Evolutionary conservation across 208 protist species (phyloP), one percentile per base, ranked within the genome.

Genomic region (Acanthamoeba divionensis): DNA sequence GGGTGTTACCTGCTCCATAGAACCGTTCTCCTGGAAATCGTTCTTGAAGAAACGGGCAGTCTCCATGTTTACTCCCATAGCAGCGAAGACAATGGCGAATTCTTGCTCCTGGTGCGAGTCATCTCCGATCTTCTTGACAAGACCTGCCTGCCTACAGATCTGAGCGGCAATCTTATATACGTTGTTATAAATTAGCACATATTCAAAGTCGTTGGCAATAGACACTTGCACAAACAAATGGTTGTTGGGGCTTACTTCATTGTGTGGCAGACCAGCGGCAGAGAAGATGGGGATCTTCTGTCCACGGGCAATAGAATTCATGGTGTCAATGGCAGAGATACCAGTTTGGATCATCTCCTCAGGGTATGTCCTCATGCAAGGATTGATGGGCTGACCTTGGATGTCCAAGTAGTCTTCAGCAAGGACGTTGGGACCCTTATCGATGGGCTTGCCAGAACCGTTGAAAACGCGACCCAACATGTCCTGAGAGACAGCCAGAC

Each of bases 211-310:
- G 12, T 67, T 6, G 66, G 6, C n/a, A n/a, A n/a, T 48, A 9
- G 15, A 60, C 21, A 60, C 21, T 60, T 73, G 21, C 21, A 73
- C 21, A 73, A 60, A n/a, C 21, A 60, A 73, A 69, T 85, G 52
- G 75, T 89, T 21, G 18, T 83, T 77, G 75, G 18, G 15, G 18
- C 26, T 60, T 77, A 21, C 21, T 91, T 99, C 98, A 93, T 99
- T 99, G 96, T 99, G 99, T 55, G 99, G 99, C 15, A 99, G 96
- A 98, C 99, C 99, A 9, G 98, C 97, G 86, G 98, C 99, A 69
- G 98, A 99, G 97, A 99, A 99, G 87, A 99, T 96, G 44, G 99
- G 99, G 93, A 99, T 99, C 97, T 99, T 99, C 96, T 99, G 99
- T 10, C 99, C 99, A 93, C 99, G 97, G 57, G 99, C 99, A 92